Conservation (phyloP, 2,329 filamentous ascomycete genomes). For the Xylaria sp. region DNA sequence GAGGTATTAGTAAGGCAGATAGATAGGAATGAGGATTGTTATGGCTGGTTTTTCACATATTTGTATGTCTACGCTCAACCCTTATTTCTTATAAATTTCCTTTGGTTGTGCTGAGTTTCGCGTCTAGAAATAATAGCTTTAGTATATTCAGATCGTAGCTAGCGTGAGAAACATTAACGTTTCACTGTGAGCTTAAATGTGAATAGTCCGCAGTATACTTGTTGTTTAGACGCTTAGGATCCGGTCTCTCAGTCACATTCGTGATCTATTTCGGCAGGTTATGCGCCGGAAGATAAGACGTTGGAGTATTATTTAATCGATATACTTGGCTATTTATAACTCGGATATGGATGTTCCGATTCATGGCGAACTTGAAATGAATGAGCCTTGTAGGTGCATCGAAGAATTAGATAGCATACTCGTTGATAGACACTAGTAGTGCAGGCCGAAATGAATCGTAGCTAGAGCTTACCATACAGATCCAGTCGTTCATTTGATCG, state of each 20-base stretch:
- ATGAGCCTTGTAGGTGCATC: not conserved
- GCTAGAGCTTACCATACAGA: not conserved
- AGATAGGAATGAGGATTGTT: not conserved
- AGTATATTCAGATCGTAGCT: not conserved
- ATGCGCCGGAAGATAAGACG: not conserved
- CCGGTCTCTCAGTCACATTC: not conserved
- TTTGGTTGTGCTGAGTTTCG: too few species aligned
- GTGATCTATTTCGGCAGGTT: not conserved
- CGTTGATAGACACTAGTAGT: not conserved
- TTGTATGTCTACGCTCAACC: not conserved
- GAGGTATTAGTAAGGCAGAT: not conserved
- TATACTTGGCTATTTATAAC: not conserved
- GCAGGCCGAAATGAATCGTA: not conserved
- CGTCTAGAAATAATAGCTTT: not conserved
- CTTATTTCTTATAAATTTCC: too few species aligned
- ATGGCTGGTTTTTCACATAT: not conserved
- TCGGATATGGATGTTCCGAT: slow-evolving; percentile 1
- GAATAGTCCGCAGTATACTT: not conserved
- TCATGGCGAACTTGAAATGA: not conserved
- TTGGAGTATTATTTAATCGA: not conserved
- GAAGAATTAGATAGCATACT: not conserved
- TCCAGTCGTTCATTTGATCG: not conserved
- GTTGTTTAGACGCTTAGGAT: not conserved
- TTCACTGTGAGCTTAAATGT: not conserved
- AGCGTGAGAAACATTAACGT: not conserved